phyloP scores from a whole-genome alignment of 1,139 yeast genomes.

The Suhomyces choctaworum region DNA sequence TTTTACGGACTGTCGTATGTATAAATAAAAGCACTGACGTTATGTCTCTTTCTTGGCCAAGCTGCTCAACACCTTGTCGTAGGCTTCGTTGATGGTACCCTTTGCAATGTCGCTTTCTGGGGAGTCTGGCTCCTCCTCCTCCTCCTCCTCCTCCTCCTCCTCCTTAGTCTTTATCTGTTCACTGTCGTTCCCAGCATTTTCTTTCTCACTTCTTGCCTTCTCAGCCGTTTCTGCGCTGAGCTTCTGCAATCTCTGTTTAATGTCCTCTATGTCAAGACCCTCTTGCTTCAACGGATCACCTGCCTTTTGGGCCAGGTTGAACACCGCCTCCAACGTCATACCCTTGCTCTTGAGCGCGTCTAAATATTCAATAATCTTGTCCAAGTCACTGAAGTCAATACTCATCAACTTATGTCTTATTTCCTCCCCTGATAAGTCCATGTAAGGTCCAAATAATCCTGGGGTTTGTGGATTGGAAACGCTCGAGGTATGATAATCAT shows the following conservation, averaged over 20 bases:
- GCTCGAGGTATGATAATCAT: slow-evolving; percentile 28
- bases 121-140: slow-evolving; percentile 2
- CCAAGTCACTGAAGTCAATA: slow-evolving; percentile 51
- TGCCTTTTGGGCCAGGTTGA: slow-evolving; percentile 27
- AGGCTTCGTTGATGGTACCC: slow-evolving; percentile 46
- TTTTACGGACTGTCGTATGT: slow-evolving; percentile 5
- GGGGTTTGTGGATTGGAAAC: slow-evolving; percentile 14
- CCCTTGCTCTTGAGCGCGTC: slow-evolving; percentile 53
- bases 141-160: slow-evolving; percentile 6
- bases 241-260: slow-evolving; percentile 20
- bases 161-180: slow-evolving; percentile 1
- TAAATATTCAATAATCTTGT: slow-evolving; percentile 51
- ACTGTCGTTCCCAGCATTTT: too few species aligned
- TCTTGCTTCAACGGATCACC: slow-evolving; percentile 12
- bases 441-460: slow-evolving; percentile 19
- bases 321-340: slow-evolving; percentile 51
- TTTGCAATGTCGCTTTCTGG: slow-evolving; percentile 15
- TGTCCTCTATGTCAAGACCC: slow-evolving; percentile 19
- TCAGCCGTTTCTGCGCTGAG: slow-evolving; percentile 9
- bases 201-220: background rate
- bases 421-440: slow-evolving; percentile 50
- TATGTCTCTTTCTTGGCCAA: slow-evolving; percentile 23
- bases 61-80: slow-evolving; percentile 51
- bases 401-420: slow-evolving; percentile 50
- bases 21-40: slow-evolving; percentile 4